Evolutionary conservation across 352 stramenopile species (phyloP).

Genomic region (Elongisporangium prolatum): DNA sequence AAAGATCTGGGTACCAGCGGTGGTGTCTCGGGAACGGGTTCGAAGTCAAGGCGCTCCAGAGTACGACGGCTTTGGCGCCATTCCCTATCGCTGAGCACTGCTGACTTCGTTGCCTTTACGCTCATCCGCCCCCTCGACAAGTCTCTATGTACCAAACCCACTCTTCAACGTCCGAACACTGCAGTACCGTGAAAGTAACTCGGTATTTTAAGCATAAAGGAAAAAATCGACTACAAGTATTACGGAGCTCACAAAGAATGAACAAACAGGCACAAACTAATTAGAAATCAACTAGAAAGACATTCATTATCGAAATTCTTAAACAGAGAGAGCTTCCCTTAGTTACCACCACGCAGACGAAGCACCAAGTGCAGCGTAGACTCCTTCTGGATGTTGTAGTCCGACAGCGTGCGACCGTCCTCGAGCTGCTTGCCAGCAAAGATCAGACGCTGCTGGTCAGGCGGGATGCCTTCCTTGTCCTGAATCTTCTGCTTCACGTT

Average conservation of each 20-base stretch:
- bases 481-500: conserved; percentile 7
- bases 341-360: conserved; percentile 60
- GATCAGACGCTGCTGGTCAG: conserved; percentile 40
- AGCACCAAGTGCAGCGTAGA: conserved; percentile 91
- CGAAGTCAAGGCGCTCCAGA: conserved; percentile 51
- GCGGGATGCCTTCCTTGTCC: conserved; percentile 4
- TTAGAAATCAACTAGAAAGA: conserved; percentile 4
- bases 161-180: no score
- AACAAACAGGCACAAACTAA: no score
- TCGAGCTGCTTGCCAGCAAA: conserved; percentile 96
- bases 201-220: neutral
- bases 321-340: conserved; percentile 39
- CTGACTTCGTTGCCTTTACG: conserved; percentile 4
- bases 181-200: no score
- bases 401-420: conserved; percentile 90
- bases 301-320: no score
- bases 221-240: neutral
- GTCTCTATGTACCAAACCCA: neutral
- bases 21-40: conserved; percentile 58
- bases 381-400: conserved; percentile 96
- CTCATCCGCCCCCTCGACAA: conserved; percentile 1
- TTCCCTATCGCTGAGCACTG: conserved; percentile 43
- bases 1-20: conserved; percentile 29
- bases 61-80: conserved; percentile 57
- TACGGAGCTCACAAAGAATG: no score